A percentile compares a stretch with the other conserved stretches of the same genome.
phyloP scores from a whole-genome alignment of 495 filamentous ascomycete genomes.

The Penicillium cinerascens region DNA sequence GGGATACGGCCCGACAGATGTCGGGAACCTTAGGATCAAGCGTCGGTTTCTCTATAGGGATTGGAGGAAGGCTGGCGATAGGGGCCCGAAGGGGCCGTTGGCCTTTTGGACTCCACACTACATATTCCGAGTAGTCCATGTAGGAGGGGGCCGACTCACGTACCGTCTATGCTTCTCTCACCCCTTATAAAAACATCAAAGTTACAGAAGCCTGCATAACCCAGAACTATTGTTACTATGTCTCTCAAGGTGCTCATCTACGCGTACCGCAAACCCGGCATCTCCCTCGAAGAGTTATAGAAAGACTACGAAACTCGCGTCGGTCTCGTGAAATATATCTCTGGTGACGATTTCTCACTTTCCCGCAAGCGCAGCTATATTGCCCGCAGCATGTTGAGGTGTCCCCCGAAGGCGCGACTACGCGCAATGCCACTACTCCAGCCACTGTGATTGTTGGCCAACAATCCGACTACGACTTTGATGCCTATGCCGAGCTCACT shows the following conservation, averaged over 20 bases:
- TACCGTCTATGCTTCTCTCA: neutral
- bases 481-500: constrained; percentile 33
- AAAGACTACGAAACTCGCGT: constrained; percentile 21
- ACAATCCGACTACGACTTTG: constrained; percentile 40
- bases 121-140: neutral
- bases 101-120: neutral
- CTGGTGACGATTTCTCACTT: constrained; percentile 17
- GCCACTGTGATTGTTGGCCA: constrained; percentile 31
- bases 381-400: constrained; percentile 13
- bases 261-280: constrained; percentile 22
- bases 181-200: too few species aligned
- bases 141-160: neutral
- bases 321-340: constrained; percentile 12
- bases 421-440: constrained; percentile 22
- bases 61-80: too few species aligned
- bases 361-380: constrained; percentile 24
- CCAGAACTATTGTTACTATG: constrained; percentile 8
- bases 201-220: neutral
- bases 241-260: constrained; percentile 16
- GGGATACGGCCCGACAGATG: too few species aligned
- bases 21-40: too few species aligned
- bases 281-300: constrained; percentile 22
- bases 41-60: too few species aligned
- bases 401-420: constrained; percentile 10
- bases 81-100: neutral